Base-by-base conservation (phyloP, 768 basidiomycete genomes). In the Boletus tylopilopsis region DNA sequence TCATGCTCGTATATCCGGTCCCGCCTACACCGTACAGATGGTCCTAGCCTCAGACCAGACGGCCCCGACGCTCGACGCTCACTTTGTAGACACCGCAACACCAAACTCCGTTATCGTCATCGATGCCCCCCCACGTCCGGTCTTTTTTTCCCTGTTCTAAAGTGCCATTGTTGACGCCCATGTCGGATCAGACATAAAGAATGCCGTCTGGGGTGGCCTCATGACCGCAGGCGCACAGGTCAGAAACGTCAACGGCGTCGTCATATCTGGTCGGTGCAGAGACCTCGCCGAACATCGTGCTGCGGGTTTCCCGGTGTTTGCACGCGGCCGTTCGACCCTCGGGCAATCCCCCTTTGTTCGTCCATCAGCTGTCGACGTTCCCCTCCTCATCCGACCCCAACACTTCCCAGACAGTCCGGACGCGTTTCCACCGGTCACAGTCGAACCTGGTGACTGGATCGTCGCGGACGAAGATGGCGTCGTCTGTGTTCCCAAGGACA, bases 381-480 rank as follows among this genome's bases (percentile, higher is more conserved):
- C 90, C 0, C 77, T 87, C 34, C 45, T 59, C 18, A 76, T 86
- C 16, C 66, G 65, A 21, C 56, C 66, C 0, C 60, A 63, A 18
- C 71, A 64, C 30, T 59, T 58, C 13, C 52, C 64, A 29, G 69
- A 63, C n/a, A 62, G 63, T 16, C 42, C 50, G 29, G 71, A 72
- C 29, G 60, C 63, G 9, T 82, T 87, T 57, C 78, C 81, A 3
- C 53, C 79, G 1, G 75, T 83, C 11, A 74, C 60, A 3, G 76
- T 95, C 6, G 62, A 79, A 16, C 85, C 93, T 2, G 87, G 84
- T 2, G 93, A 94, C 64, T 79, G 84, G 76, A 78, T 95, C 41
- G 65, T 94, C n/a, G 91, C 84, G 22, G 94, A 96, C 66, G 77
- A 82, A 49, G 89, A 96, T 63, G 93, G 94, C 2, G 90, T 94